These are phyloP conservation scores for Pyrenophora tritici-repentis DNA, from an alignment of 2,329 filamentous ascomycete genomes.

Conservation along the genomic window DNA sequence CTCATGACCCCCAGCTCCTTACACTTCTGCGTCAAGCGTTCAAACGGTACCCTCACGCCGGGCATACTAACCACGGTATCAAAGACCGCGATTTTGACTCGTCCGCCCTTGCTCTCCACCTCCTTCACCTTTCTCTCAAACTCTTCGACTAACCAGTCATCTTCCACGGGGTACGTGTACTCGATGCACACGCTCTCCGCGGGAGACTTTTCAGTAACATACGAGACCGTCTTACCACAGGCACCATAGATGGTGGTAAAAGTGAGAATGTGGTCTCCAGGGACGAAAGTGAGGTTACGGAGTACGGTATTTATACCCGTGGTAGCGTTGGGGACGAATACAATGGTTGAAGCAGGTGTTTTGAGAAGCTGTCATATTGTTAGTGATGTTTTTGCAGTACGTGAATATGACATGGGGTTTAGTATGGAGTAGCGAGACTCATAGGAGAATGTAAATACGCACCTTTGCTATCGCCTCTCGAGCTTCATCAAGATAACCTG, in stretches of 20 bases:
- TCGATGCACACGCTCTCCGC: conserved; percentile 59
- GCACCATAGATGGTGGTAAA: conserved; percentile 80
- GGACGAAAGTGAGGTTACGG: conserved; percentile 70
- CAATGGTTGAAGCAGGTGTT: conserved; percentile 67
- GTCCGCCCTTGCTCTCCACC: conserved; percentile 62
- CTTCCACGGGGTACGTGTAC: conserved; percentile 71
- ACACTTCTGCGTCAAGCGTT: conserved; percentile 68
- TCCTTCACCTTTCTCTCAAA: conserved; percentile 65
- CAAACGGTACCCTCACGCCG: conserved; percentile 79
- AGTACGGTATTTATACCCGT: conserved; percentile 78
- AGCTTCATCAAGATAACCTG: conserved; percentile 65
- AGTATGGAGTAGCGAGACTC: too few relatives aligned
- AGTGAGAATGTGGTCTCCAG: conserved; percentile 76
- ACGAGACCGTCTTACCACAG: conserved; percentile 75
- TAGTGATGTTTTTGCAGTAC: background rate
- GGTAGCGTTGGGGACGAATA: conserved; percentile 83
- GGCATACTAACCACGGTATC: conserved; percentile 82
- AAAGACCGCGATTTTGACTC: conserved; percentile 71
- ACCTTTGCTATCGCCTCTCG: conserved; percentile 61
- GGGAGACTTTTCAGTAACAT: conserved; percentile 69
- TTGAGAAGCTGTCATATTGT: conserved; percentile 60
- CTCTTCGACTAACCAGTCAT: conserved; percentile 65
- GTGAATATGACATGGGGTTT: too few relatives aligned
- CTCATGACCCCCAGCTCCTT: conserved; percentile 70
- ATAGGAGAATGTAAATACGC: background rate